Evolutionary conservation across 768 basidiomycete species (phyloP), one percentile per base, ranked within the genome.

Genomic region (Mycena epipterygia): DNA sequence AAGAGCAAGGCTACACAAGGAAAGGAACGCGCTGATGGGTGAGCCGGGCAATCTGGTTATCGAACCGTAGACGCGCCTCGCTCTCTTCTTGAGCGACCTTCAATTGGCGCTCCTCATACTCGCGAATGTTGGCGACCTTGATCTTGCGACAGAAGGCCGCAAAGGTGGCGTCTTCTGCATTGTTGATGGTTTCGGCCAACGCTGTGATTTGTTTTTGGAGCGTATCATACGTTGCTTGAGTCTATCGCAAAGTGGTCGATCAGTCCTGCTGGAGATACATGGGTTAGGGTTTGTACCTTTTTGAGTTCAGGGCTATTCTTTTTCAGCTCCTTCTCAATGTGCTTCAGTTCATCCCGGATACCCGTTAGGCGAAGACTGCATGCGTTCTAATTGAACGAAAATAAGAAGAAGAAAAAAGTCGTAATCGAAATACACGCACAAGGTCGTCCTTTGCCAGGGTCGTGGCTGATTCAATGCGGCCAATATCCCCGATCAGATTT

Each of bases 41-140:
- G 65, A 98, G 83, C 12, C 97, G 87, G 0, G 93, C 92, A 68
- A 97, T 93, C 78, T 97, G 95, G 6, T 91, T 93, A 72, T 96
- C 92, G 73, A 90, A 97, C 53, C 92, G 88, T 73, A 96, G 81
- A 66, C 94, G 84, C 11, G 93, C 94, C 74, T 94, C 94, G 76
- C 89, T 94, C 79, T 96, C 95, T 75, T 94, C 94, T 79, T 96
- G 92, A 0, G 94, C 95, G 27, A 94, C 89, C 79, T 92, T 94
- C 33, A 98, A 84, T 76, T 97, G 95, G 25, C 93, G 90, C 77
- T 95, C 93, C 80, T 99, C 97, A 78, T 97, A 99, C 74, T 97
- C 95, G 30, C 97, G 90, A 71, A 99, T 95, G 80, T 91, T 91
- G 19, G 82, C 79, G 9, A 98, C 92, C 13, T 90, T 88, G 73